Evolutionary conservation across 2,329 filamentous ascomycete genomes (phyloP).

Genomic region (Sporothrix brasiliensis): DNA sequence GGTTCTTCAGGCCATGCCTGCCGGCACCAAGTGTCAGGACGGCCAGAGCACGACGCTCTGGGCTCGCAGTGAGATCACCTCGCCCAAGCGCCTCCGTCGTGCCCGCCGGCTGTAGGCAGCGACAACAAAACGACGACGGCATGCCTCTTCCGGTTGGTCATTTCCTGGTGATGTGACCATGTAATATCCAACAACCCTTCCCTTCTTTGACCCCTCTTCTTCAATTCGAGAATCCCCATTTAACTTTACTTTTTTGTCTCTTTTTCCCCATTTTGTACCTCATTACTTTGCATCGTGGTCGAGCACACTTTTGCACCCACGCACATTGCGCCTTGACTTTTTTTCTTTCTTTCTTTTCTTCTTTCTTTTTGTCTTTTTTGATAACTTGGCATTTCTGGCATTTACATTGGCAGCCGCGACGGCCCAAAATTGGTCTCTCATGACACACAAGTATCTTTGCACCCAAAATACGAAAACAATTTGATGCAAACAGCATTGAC

Average conservation of each 20-base stretch:
- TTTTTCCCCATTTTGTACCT: background rate
- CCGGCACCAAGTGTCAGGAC: slow-evolving; percentile 51
- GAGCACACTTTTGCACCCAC: slow-evolving; percentile 17
- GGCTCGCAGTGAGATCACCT: slow-evolving; percentile 28
- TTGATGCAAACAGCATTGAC: slow-evolving; percentile 7
- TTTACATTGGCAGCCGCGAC: background rate
- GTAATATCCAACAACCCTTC: background rate
- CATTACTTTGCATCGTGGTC: slow-evolving; percentile 15
- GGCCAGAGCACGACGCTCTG: slow-evolving; percentile 42
- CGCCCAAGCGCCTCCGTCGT: slow-evolving; percentile 23
- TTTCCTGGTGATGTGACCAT: slow-evolving; percentile 9
- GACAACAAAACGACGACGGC: background rate
- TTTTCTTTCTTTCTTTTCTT: background rate
- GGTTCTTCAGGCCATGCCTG: slow-evolving; percentile 46
- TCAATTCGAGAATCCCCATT: slow-evolving; percentile 1
- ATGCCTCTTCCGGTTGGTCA: background rate
- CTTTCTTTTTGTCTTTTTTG: background rate
- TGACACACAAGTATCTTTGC: background rate
- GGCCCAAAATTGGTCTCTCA: background rate
- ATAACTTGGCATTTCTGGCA: background rate
- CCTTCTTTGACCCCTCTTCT: background rate
- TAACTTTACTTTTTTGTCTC: background rate
- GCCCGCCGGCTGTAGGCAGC: slow-evolving; percentile 23
- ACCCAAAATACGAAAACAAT: slow-evolving; percentile 9
- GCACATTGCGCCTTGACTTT: slow-evolving; percentile 5